Conservation (phyloP, 352 stramenopile genomes). For the Elongisporangium senticosum region DNA sequence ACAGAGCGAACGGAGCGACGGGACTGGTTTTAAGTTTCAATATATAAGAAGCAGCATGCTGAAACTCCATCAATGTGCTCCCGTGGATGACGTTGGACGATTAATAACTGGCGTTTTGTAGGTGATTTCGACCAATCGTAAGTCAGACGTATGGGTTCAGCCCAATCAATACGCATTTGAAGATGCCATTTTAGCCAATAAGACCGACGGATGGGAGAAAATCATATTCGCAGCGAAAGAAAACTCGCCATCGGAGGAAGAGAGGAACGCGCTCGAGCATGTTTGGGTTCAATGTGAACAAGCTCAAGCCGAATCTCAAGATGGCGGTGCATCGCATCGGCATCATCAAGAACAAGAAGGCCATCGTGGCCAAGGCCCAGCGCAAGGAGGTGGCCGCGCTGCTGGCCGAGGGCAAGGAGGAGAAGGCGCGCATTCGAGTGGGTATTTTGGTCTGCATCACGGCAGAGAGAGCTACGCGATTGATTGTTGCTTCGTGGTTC, state of each 20-base stretch:
- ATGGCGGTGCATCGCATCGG: constrained; percentile 90
- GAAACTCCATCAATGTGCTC: not conserved
- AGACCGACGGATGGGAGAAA: not conserved
- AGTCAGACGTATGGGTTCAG: not conserved
- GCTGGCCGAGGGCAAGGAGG: constrained; percentile 85
- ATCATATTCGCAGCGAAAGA: not conserved
- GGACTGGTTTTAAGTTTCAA: not conserved
- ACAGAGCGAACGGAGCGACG: not conserved
- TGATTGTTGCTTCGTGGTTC: not conserved
- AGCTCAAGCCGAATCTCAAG: constrained; percentile 91
- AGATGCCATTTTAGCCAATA: not conserved
- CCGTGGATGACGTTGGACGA: not conserved
- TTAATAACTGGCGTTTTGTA: no score
- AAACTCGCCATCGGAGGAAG: not conserved
- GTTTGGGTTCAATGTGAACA: constrained; percentile 89
- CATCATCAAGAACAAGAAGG: constrained; percentile 92
- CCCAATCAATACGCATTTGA: not conserved
- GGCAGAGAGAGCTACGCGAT: not conserved
- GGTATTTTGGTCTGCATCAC: constrained; percentile 14
- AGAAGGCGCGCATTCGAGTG: constrained; percentile 93
- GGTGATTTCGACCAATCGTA: not conserved
- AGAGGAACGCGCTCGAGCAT: constrained; percentile 19
- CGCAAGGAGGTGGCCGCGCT: constrained; percentile 77
- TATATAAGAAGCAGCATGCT: not conserved
- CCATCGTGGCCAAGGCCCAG: constrained; percentile 63